These are phyloP conservation scores for Paraurostyla sp. DNA, from an alignment of 73 alveolate species.

Conservation along the genomic window DNA sequence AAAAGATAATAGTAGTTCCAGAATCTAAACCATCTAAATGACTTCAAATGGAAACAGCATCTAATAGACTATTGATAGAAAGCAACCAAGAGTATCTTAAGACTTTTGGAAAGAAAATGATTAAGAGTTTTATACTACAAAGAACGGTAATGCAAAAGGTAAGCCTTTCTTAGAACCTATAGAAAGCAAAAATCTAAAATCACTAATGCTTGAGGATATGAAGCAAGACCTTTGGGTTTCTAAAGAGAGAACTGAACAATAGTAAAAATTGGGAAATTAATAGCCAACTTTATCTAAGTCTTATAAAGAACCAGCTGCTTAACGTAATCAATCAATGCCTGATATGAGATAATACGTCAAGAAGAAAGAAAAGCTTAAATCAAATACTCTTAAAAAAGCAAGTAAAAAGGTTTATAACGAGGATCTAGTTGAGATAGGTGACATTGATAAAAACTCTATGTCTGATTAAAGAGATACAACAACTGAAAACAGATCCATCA, in stretches of 20 bases:
- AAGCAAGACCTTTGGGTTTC: slow-evolving; percentile 30
- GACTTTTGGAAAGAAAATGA: slow-evolving; percentile 47
- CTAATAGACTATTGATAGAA: too few relatives aligned
- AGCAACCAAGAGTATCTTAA: too few relatives aligned
- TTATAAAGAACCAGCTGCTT: too few relatives aligned
- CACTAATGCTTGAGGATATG: not conserved
- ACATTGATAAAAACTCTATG: not conserved
- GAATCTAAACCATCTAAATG: too few relatives aligned
- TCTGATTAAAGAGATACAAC: slow-evolving; percentile 9
- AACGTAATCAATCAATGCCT: too few relatives aligned
- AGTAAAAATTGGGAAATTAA: not conserved
- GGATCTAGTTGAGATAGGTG: slow-evolving; percentile 32
- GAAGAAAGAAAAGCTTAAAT: not conserved
- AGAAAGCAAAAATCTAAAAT: not conserved
- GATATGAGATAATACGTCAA: not conserved
- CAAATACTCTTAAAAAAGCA: slow-evolving; percentile 22
- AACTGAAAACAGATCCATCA: not conserved
- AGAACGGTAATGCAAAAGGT: not conserved
- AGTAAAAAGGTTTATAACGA: slow-evolving; percentile 9
- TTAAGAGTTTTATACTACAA: not conserved
- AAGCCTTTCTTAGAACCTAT: slow-evolving; percentile 3
- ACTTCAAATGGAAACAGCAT: too few relatives aligned
- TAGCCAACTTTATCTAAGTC: not conserved
- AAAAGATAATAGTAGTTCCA: too few relatives aligned
- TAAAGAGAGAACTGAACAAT: not conserved